Evolutionary conservation across 129 eudicot genomes (phyloP), one percentile per base, ranked within the genome.

Genomic region (Heracleum sosnowskyi): DNA sequence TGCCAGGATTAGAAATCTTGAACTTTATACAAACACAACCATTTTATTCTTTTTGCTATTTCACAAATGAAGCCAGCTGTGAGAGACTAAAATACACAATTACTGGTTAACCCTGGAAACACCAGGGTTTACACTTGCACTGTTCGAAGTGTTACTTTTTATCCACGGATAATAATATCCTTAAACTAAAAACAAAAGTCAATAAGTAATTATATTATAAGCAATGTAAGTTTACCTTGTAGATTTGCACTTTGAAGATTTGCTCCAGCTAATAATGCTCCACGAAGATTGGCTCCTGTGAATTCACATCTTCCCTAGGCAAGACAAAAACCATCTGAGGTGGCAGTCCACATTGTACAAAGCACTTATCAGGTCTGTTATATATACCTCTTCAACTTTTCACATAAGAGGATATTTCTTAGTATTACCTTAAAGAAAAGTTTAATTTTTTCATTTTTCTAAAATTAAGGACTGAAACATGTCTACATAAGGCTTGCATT

Each of bases 231-330:
- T 74, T 77, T 83, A 83, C 98, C 98, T 88, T 94, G 98, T 60
- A 94, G 78, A 81, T 94, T 94, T 86, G 98, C 98, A 88, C 98
- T 94, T 81, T 94, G 98, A 69, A 94, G 93, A 84, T 88, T 94
- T 71, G 98, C 96, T 53, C 98, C 98, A 85, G 98, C 97, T 78
- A 94, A 85, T 75, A 94, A 75, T 77, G 98, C 93, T 79, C 96
- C 96, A 82, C 97, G 97, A 77, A 94, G 98, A 87, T 94, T 94
- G 35, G 98, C 98, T 73, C 97, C 97, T 8, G 93, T 94, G 80
- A 94, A 94, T 83, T 94, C 98, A 88, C 98, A 94, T 91, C 98
- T 93, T 89, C 88, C 86, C 85, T 81, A 86, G 96, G 88, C 89
- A 89, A 85, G 76, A 88, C 7, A 35, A 82, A 81, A 87, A 84